phyloP scores from a whole-genome alignment of 306 rosid genomes.

The Calophaca sinica region DNA sequence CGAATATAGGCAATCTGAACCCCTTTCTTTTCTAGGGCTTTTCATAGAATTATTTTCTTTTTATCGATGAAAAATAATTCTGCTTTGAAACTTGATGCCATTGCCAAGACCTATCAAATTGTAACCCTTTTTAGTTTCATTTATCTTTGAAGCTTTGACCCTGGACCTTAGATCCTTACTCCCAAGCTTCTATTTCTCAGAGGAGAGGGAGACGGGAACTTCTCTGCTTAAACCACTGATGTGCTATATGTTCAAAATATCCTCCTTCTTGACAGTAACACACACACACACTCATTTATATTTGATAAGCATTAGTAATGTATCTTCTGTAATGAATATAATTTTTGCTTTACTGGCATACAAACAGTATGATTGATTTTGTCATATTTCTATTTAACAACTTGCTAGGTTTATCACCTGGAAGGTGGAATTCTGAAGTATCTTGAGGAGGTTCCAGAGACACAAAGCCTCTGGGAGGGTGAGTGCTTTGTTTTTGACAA shows the following conservation, averaged over 20 bases:
- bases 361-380: conserved; percentile 14
- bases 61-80: neutral
- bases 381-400: neutral
- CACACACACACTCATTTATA: no score
- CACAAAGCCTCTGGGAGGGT: conserved; percentile 92
- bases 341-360: neutral
- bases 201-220: no score
- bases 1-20: no score
- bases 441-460: conserved; percentile 81
- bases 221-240: no score
- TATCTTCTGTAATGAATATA: no score
- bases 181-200: no score
- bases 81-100: conserved; percentile 27
- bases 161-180: no score
- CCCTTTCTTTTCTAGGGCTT: no score
- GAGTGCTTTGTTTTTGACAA: conserved; percentile 97
- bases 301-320: no score
- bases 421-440: conserved; percentile 98
- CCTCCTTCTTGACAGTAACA: no score
- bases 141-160: neutral
- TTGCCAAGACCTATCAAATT: neutral
- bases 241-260: no score
- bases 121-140: neutral
- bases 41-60: no score
- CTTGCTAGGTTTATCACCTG: conserved; percentile 80